Evolutionary conservation across 352 stramenopile species (phyloP).

Genomic region (Globisporangium spiculum): DNA sequence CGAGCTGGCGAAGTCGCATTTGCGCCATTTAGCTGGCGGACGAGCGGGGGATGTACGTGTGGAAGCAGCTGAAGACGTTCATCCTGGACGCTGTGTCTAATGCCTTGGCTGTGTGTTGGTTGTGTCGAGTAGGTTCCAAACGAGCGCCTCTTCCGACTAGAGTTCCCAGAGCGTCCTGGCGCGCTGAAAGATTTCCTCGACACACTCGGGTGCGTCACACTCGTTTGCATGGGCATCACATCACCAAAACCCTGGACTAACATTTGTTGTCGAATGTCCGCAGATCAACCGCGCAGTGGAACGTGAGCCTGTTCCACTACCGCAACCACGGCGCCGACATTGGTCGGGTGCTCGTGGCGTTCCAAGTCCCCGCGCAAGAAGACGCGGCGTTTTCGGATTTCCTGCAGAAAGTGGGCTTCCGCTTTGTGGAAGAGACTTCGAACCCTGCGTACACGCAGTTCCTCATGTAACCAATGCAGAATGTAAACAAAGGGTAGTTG

Average conservation of each 20-base stretch:
- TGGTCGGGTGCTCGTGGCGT: constrained; percentile 94
- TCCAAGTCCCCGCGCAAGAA: constrained; percentile 87
- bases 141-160: constrained; percentile 95
- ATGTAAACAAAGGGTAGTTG: too few relatives aligned
- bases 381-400: constrained; percentile 60
- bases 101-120: neutral
- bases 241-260: neutral
- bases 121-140: constrained; percentile 54
- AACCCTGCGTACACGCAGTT: constrained; percentile 84
- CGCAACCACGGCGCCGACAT: constrained; percentile 98
- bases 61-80: neutral
- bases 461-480: constrained; percentile 45
- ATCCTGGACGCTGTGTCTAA: neutral
- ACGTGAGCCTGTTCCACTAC: constrained; percentile 99
- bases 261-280: neutral
- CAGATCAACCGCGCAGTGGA: constrained; percentile 77
- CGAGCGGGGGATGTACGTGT: constrained; percentile 61
- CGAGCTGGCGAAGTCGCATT: constrained; percentile 95
- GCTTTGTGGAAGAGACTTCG: constrained; percentile 79
- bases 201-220: constrained; percentile 51
- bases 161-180: constrained; percentile 93
- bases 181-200: constrained; percentile 93
- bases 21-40: constrained; percentile 95
- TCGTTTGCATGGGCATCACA: neutral
- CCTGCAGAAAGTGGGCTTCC: constrained; percentile 68